Evolutionary conservation across 2,329 filamentous ascomycete species (phyloP).

Genomic region (Podosphaera leucotricha): DNA sequence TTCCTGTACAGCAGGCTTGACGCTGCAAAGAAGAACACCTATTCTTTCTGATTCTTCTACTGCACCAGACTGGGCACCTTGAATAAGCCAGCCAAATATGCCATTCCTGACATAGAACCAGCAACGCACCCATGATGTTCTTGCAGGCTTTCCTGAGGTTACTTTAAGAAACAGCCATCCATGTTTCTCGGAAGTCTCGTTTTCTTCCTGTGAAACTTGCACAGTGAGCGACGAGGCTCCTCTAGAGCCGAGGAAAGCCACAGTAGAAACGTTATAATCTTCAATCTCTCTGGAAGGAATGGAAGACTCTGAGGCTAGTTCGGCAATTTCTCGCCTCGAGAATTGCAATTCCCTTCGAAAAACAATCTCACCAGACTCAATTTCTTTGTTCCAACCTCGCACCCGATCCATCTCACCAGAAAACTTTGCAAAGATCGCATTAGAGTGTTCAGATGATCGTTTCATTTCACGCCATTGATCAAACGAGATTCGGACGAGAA

Average conservation of each 20-base stretch:
- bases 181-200: constrained; percentile 47
- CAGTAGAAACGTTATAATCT: constrained; percentile 73
- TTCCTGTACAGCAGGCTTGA: constrained; percentile 74
- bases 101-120: constrained; percentile 96
- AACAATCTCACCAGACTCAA: constrained; percentile 67
- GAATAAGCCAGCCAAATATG: constrained; percentile 85
- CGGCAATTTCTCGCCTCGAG: constrained; percentile 62
- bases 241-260: constrained; percentile 58
- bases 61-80: constrained; percentile 53
- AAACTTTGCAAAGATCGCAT: constrained; percentile 38
- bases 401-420: constrained; percentile 72
- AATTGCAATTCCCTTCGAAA: constrained; percentile 64
- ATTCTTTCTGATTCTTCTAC: constrained; percentile 94
- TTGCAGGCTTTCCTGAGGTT: constrained; percentile 64
- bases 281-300: constrained; percentile 82
- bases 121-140: constrained; percentile 69
- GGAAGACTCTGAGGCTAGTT: constrained; percentile 41
- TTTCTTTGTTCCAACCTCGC: constrained; percentile 77
- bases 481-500: constrained; percentile 62
- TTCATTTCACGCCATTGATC: constrained; percentile 81
- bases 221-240: constrained; percentile 32
- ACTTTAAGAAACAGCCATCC: constrained; percentile 79
- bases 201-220: constrained; percentile 26
- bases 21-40: constrained; percentile 79
- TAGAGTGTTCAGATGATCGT: constrained; percentile 39